Evolutionary conservation across 116 monocot species (phyloP).

Genomic region (Cymodocea nodosa): DNA sequence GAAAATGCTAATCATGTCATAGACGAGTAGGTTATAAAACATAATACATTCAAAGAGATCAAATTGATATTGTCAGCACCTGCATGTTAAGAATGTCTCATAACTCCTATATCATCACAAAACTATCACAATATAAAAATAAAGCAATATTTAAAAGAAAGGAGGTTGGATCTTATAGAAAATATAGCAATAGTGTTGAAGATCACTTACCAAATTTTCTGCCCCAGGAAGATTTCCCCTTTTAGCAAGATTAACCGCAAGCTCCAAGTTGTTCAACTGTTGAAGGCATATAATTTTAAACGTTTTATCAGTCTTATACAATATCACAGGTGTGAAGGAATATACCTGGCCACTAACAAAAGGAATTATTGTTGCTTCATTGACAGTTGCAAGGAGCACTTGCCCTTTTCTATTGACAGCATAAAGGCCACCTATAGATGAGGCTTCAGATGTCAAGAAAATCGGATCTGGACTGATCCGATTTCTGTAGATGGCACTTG

Average conservation of each 20-base stretch:
- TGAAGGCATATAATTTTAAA: conserved; percentile 1
- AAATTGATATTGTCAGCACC: too few species aligned
- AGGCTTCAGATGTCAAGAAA: conserved; percentile 91
- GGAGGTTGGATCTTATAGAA: too few species aligned
- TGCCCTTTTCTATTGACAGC: conserved; percentile 94
- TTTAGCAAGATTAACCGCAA: conserved; percentile 97
- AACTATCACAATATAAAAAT: not conserved
- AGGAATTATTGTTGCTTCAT: conserved; percentile 70
- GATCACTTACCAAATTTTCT: conserved; percentile 74
- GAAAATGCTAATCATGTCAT: too few species aligned
- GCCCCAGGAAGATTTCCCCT: conserved; percentile 99
- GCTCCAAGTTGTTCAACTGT: conserved; percentile 97
- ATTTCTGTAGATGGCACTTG: conserved; percentile 95
- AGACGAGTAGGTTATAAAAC: too few species aligned
- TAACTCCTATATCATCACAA: not conserved
- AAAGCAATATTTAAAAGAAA: too few species aligned
- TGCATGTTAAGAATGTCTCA: not conserved
- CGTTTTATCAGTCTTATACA: not conserved
- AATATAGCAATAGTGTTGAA: not conserved
- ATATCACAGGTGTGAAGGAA: not conserved
- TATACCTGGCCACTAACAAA: conserved; percentile 26
- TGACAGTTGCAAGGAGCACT: conserved; percentile 92
- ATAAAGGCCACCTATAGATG: conserved; percentile 83
- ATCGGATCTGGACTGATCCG: conserved; percentile 98
- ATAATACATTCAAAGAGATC: too few species aligned